Percentiles rank a stretch among this genome's conserved stretches.
phyloP scores from a whole-genome alignment of 2,329 filamentous ascomycete genomes.

The Beauveria pseudobassiana region DNA sequence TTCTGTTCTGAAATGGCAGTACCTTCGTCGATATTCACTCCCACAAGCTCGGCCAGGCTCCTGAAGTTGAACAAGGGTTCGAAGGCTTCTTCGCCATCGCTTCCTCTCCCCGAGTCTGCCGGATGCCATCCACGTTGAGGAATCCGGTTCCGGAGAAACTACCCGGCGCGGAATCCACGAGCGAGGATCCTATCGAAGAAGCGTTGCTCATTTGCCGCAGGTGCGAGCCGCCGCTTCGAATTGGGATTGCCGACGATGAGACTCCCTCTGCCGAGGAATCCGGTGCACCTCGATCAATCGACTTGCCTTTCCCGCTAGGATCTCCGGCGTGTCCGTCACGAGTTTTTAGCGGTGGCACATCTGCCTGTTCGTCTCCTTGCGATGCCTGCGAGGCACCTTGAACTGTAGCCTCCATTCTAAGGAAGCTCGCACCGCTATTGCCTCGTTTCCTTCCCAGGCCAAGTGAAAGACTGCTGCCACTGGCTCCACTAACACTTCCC shows the following conservation, averaged over 20 bases:
- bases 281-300: slow-evolving; percentile 47
- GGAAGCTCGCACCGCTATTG: slow-evolving; percentile 52
- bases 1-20: slow-evolving; percentile 24
- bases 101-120: slow-evolving; percentile 34
- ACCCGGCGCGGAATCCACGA: slow-evolving; percentile 56
- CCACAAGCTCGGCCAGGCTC: slow-evolving; percentile 79
- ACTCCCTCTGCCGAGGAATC: slow-evolving; percentile 16
- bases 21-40: slow-evolving; percentile 48
- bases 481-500: slow-evolving; percentile 34
- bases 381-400: slow-evolving; percentile 33
- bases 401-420: slow-evolving; percentile 48
- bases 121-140: slow-evolving; percentile 29
- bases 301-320: slow-evolving; percentile 57
- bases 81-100: slow-evolving; percentile 42
- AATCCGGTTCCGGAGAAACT: slow-evolving; percentile 37
- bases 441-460: slow-evolving; percentile 51
- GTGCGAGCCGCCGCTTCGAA: slow-evolving; percentile 57
- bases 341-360: slow-evolving; percentile 18
- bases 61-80: slow-evolving; percentile 91
- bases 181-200: slow-evolving; percentile 74
- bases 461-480: slow-evolving; percentile 58
- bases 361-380: slow-evolving; percentile 14
- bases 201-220: slow-evolving; percentile 79
- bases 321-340: slow-evolving; percentile 21
- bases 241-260: slow-evolving; percentile 32